Evolutionary conservation across 257 asterid species (phyloP), one percentile per base, ranked within the genome.

Genomic region (Penstemon newberryi): DNA sequence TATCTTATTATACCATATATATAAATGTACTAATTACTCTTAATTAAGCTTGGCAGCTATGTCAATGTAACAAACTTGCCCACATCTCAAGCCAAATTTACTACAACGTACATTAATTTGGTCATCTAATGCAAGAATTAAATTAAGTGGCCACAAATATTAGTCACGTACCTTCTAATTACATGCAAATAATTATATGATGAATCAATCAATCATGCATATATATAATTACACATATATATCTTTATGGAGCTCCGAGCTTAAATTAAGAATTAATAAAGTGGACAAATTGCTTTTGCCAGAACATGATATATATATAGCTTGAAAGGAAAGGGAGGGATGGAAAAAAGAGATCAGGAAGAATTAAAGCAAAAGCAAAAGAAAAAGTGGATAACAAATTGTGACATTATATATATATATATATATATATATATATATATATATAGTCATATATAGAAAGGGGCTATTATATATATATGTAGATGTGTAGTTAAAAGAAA

Each of bases 281-380:
- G 68, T 63, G 55, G 6, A 63, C 13, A 15, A 10, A 71, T 70
- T 76, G 45, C 68, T 77, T 59, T 76, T 60, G 56, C 61, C 18
- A n/a, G 59, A 62, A 71, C 18, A 15, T n/a, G n/a, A n/a, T 15
- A 15, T 15, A 15, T 25, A 25, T 25, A 77, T 79, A 56, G 84
- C 79, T 87, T 85, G 80, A 77, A 80, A 74, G 58, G 72, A 55
- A 83, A 89, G 89, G 76, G 77, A 80, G 83, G 77, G 77, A 76
- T 36, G 62, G 65, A 49, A 55, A 65, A 44, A 67, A 70, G 79
- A 82, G 57, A 63, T 79, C 70, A 38, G 18, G 18, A 15, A 74
- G 73, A 52, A 72, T 80, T 89, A 77, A 85, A 89, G 92, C 83
- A 77, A 77, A 89, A 84, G 89, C 90, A 80, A 81, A 65, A 63